These are phyloP conservation scores for Pisolithus marmoratus DNA, from an alignment of 768 basidiomycete genomes.

Conservation along the genomic window DNA sequence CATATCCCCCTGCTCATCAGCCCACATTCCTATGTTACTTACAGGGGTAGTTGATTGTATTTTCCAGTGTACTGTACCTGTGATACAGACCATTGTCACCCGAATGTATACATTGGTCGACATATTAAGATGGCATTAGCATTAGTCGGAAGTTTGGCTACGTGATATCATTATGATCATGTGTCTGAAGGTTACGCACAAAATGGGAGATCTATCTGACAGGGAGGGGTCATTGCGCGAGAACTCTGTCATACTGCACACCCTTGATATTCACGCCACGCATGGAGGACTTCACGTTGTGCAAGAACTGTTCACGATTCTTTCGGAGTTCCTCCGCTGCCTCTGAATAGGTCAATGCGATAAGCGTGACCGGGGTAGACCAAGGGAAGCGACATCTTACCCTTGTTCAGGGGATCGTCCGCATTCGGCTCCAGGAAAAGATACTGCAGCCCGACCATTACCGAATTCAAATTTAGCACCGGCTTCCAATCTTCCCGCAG, in stretches of 20 bases:
- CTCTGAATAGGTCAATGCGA: slow-evolving; percentile 46
- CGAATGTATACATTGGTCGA: neutral
- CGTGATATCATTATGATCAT: neutral
- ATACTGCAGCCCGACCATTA: slow-evolving; percentile 98
- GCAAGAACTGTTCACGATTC: slow-evolving; percentile 76
- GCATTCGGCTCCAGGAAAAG: slow-evolving; percentile 98
- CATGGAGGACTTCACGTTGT: slow-evolving; percentile 87
- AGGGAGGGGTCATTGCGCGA: slow-evolving; percentile 34
- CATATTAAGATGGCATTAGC: slow-evolving; percentile 4
- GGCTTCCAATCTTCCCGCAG: slow-evolving; percentile 99
- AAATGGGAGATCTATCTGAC: slow-evolving; percentile 4
- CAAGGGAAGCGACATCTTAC: slow-evolving; percentile 38
- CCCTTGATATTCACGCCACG: slow-evolving; percentile 74
- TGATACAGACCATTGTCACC: neutral
- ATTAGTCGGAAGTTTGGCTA: slow-evolving; percentile 3
- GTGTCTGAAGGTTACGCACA: neutral
- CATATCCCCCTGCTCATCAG: slow-evolving; percentile 91
- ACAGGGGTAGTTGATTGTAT: slow-evolving; percentile 70
- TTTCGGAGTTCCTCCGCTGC: slow-evolving; percentile 92
- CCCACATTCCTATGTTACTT: slow-evolving; percentile 89
- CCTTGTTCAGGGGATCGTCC: slow-evolving; percentile 98
- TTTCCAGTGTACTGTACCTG: neutral
- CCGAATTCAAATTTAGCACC: slow-evolving; percentile 93
- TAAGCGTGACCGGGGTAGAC: neutral
- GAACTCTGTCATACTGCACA: slow-evolving; percentile 73